Conservation (phyloP, 805 yeast species). For the Pichia manshurica region DNA sequence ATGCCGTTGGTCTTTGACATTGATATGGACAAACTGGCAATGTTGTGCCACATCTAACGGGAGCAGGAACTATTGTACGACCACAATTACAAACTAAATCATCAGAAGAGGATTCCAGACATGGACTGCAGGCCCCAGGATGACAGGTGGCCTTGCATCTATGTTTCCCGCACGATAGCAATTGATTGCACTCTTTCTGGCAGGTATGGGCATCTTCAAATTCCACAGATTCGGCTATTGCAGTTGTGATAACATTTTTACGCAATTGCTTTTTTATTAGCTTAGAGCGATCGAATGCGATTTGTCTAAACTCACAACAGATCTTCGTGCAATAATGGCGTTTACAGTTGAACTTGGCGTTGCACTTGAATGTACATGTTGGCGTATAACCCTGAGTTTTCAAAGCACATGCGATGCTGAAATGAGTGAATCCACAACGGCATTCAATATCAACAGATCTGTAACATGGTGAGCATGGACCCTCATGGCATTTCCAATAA, state of each 20-base stretch:
- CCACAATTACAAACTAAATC: conserved; percentile 82
- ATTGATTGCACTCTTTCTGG: conserved; percentile 55
- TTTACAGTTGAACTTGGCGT: conserved; percentile 69
- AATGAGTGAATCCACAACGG: conserved; percentile 54
- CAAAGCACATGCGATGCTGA: conserved; percentile 58
- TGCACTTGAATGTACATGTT: conserved; percentile 64
- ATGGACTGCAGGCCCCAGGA: conserved; percentile 72
- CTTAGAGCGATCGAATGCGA: conserved; percentile 54
- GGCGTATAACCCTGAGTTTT: conserved; percentile 48
- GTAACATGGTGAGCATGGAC: conserved; percentile 64
- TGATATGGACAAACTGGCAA: conserved; percentile 61
- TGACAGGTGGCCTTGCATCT: conserved; percentile 69
- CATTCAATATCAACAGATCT: conserved; percentile 50
- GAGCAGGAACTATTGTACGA: conserved; percentile 68
- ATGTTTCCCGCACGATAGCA: conserved; percentile 61
- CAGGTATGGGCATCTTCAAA: conserved; percentile 76
- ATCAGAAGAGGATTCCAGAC: conserved; percentile 73
- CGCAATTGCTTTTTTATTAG: conserved; percentile 43
- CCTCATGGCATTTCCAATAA: conserved; percentile 66
- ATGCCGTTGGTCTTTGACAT: conserved; percentile 49
- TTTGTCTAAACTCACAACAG: conserved; percentile 67
- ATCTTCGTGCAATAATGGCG: conserved; percentile 65
- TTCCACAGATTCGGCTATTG: conserved; percentile 43
- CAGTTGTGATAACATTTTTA: conserved; percentile 34
- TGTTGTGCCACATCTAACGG: conserved; percentile 76